Evolutionary conservation across 495 filamentous ascomycete genomes (phyloP).

Genomic region (Tetracladium marchalianum): DNA sequence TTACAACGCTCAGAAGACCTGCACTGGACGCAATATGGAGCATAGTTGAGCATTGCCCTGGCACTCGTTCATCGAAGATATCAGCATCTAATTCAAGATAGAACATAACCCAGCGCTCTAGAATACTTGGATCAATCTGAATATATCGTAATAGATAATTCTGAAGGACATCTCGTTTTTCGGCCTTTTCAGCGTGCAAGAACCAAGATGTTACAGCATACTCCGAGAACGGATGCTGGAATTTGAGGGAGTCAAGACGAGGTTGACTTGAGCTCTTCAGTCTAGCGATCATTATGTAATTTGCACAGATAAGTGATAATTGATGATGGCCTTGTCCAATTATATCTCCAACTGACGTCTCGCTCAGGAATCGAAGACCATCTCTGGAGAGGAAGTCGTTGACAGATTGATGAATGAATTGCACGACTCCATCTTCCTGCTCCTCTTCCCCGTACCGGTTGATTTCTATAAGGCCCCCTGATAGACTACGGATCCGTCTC

Average conservation of each 20-base stretch:
- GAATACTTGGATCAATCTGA: conserved; percentile 9
- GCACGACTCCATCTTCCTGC: conserved; percentile 9
- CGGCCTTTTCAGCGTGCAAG: conserved; percentile 9
- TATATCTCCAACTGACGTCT: not conserved
- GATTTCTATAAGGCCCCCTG: conserved; percentile 21
- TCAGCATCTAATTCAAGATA: too few relatives aligned
- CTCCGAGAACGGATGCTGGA: conserved; percentile 3
- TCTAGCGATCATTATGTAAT: conserved; percentile 4
- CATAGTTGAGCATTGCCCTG: conserved; percentile 9
- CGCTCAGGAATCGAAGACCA: conserved; percentile 7
- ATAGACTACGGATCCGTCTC: conserved; percentile 15
- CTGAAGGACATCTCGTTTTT: conserved; percentile 5
- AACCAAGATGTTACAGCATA: conserved; percentile 9
- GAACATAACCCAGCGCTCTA: conserved; percentile 3
- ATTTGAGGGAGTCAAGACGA: not conserved
- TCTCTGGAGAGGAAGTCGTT: conserved; percentile 24
- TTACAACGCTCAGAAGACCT: conserved; percentile 9
- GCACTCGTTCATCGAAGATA: conserved; percentile 6
- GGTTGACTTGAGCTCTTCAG: not conserved
- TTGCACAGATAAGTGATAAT: not conserved
- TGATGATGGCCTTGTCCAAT: conserved; percentile 3
- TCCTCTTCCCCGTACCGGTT: too few relatives aligned
- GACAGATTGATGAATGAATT: conserved; percentile 29
- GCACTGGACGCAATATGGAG: conserved; percentile 10
- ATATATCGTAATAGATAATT: conserved; percentile 12